phyloP scores from a whole-genome alignment of 441 rosid species.

The Metrosideros polymorpha region DNA sequence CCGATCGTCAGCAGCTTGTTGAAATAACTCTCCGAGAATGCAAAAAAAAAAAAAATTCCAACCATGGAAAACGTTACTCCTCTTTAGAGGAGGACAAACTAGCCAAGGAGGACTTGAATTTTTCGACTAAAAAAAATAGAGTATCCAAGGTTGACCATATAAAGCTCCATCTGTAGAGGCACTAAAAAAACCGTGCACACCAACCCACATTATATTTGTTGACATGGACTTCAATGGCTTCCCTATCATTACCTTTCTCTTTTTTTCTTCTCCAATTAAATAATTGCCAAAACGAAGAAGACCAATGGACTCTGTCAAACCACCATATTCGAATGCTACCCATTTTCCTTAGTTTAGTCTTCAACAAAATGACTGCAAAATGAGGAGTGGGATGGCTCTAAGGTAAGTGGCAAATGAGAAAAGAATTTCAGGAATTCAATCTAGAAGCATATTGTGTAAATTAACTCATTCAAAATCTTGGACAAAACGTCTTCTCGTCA shows the following conservation, averaged over 20 bases:
- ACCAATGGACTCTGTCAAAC: neutral
- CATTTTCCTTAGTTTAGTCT: neutral
- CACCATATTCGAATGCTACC: neutral
- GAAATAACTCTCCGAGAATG: neutral
- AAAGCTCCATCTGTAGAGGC: neutral
- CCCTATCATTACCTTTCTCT: neutral
- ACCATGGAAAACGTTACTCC: neutral
- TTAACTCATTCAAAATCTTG: neutral
- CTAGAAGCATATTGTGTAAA: neutral
- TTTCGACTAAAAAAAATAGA: neutral
- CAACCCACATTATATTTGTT: neutral
- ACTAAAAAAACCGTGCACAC: neutral
- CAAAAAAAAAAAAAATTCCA: neutral
- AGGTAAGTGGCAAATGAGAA: neutral
- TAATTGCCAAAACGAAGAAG: neutral
- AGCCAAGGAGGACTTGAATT: neutral
- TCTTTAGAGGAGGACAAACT: neutral
- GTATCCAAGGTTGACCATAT: neutral
- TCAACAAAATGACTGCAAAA: neutral
- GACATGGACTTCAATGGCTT: neutral
- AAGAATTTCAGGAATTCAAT: neutral
- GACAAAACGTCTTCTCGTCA: neutral
- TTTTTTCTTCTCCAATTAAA: neutral
- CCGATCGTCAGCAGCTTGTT: neutral
- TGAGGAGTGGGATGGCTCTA: neutral